Evolutionary conservation across 1,139 yeast genomes (phyloP), one percentile per base, ranked within the genome.

Genomic region (Hyphopichia wangnamkhiaoensis): DNA sequence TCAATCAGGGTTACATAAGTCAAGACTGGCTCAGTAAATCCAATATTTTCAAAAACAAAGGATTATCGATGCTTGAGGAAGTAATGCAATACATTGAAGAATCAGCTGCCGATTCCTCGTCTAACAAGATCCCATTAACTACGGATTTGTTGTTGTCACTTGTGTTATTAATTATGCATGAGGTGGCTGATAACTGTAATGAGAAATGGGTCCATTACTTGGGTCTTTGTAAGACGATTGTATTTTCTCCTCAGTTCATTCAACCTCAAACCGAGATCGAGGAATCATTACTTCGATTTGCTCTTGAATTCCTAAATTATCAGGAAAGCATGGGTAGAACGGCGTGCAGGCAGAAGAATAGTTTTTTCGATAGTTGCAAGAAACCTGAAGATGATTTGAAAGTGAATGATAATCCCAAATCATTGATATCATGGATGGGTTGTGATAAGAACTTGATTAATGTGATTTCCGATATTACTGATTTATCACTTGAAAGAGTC

Each of bases 311-410:
- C 38, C 47, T 62, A 17, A 50, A 58, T 37, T 62, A 62, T 39
- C 66, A 61, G 38, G 69, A 63, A 40, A 50, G 62, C 4, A 58
- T 63, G 44, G 66, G 68, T 10, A 40, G 69, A 43, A 63, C 68
- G 1, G 68, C 67, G 2, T 63, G 69, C 39, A 59, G 58, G 38
- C 65, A 57, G 32, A 47, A 43, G 15, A 61, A 58, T 42, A 52
- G 59, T 32, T 58, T 54, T 42, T 58, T 61, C 39, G 44, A 51
- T 8, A 43, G 15, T 46, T 47, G 31, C 47, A 45, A 35, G n/a
- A n/a, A n/a, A n/a, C n/a, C n/a, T n/a, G n/a, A n/a, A n/a, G n/a
- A n/a, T n/a, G n/a, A n/a, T n/a, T n/a, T n/a, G n/a, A n/a, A n/a
- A n/a, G 6, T 31, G 30, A 24, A 17, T 33, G 13, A 27, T 25